phyloP scores from a whole-genome alignment of 83 land plant species.

The Picea abies region DNA sequence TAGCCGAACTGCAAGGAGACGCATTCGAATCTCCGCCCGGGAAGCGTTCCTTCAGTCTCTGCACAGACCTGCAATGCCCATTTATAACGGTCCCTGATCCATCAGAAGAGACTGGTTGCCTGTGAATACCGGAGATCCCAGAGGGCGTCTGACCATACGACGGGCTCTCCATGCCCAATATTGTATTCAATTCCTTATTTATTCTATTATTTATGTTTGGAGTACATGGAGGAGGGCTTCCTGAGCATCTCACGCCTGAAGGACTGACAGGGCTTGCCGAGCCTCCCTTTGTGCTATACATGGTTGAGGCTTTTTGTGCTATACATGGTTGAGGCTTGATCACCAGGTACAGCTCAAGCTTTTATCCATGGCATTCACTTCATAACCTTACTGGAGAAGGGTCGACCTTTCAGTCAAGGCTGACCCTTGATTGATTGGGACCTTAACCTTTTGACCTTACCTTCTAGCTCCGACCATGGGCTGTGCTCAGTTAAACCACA shows the following conservation, averaged over 20 bases:
- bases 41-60: neutral
- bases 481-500: too few relatives aligned
- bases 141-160: neutral
- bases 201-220: neutral
- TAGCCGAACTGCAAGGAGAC: conserved; percentile 13
- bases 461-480: too few relatives aligned
- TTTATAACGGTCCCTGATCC: neutral
- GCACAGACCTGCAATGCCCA: neutral
- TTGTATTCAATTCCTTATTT: neutral
- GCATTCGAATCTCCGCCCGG: conserved; percentile 12
- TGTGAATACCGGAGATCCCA: neutral
- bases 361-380: neutral
- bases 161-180: conserved; percentile 9
- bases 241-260: neutral
- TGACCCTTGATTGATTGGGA: too few relatives aligned
- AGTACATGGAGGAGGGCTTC: neutral
- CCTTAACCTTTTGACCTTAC: too few relatives aligned
- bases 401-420: neutral
- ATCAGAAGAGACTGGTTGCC: conserved; percentile 2
- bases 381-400: neutral
- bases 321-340: neutral
- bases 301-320: too few relatives aligned
- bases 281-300: conserved; percentile 2
- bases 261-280: neutral
- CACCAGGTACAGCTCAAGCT: neutral